These are phyloP conservation scores for Candida taoyuanica DNA, from an alignment of 805 yeast species.

Conservation along the genomic window DNA sequence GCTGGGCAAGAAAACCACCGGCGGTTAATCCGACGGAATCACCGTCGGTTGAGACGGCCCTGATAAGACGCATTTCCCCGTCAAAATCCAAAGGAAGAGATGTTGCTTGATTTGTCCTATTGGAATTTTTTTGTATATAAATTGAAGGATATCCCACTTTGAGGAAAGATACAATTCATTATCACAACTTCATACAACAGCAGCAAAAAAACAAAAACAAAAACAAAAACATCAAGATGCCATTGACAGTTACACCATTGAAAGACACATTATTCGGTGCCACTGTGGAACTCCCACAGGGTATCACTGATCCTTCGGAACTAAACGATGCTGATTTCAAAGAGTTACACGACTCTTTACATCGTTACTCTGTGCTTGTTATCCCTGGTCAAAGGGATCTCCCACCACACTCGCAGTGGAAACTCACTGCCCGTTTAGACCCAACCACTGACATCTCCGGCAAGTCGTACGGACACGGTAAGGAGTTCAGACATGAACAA, in stretches of 20 bases:
- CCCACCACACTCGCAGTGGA: conserved; percentile 70
- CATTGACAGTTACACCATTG: conserved; percentile 17
- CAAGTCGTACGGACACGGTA: conserved; percentile 80
- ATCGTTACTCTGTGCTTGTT: conserved; percentile 65
- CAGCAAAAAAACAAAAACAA: background rate
- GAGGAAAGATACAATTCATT: no score
- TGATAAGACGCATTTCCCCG: background rate
- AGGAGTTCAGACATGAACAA: conserved; percentile 59
- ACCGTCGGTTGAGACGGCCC: background rate
- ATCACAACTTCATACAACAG: background rate
- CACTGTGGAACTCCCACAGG: conserved; percentile 50
- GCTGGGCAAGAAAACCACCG: no score
- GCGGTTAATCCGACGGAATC: no score
- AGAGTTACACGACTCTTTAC: conserved; percentile 56
- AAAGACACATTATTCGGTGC: conserved; percentile 61
- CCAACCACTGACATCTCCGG: conserved; percentile 49
- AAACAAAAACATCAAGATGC: conserved; percentile 4
- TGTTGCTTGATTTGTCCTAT: no score
- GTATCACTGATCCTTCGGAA: conserved; percentile 63
- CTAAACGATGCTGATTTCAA: conserved; percentile 64
- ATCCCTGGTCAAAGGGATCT: conserved; percentile 68
- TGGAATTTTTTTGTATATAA: no score
- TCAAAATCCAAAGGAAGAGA: no score
- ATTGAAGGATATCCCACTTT: background rate
- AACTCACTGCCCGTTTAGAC: conserved; percentile 73